Percentiles rank a stretch among this genome's conserved stretches.
These are phyloP conservation scores for Cercospora zeina DNA, from an alignment of 2,329 filamentous ascomycete species.

Conservation along the genomic window DNA sequence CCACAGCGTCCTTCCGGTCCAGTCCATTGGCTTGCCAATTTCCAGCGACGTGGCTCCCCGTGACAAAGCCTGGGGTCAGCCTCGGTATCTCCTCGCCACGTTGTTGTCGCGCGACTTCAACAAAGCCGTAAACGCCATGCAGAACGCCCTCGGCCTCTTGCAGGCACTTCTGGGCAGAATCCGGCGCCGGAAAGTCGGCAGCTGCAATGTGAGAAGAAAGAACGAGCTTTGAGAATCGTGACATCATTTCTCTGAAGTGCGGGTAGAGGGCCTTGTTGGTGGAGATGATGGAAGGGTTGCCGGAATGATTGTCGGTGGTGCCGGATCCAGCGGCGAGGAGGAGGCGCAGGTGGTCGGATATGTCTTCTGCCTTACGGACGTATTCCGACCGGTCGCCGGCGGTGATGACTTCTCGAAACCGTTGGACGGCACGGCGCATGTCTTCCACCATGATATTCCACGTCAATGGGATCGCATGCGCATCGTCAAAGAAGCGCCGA, in stretches of 20 bases:
- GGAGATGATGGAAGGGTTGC: constrained; percentile 98
- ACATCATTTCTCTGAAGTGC: constrained; percentile 99
- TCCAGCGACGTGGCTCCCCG: constrained; percentile 78
- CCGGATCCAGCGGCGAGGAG: constrained; percentile 94
- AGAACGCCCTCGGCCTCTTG: constrained; percentile 97
- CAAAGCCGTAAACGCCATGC: constrained; percentile 90
- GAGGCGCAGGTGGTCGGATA: constrained; percentile 90
- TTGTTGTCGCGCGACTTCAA: constrained; percentile 91
- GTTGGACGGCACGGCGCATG: constrained; percentile 87
- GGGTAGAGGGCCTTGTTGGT: constrained; percentile 97
- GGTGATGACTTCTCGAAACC: constrained; percentile 85
- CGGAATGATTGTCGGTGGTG: constrained; percentile 97
- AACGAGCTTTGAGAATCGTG: constrained; percentile 97
- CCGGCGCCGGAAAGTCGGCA: constrained; percentile 89
- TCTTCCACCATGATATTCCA: constrained; percentile 90
- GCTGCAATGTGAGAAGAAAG: constrained; percentile 97
- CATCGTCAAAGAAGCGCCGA: constrained; percentile 87
- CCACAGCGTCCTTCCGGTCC: constrained; percentile 65
- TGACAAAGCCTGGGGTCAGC: constrained; percentile 89
- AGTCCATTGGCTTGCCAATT: constrained; percentile 75
- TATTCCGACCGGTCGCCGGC: constrained; percentile 84
- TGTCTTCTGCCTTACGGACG: constrained; percentile 92
- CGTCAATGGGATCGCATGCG: constrained; percentile 73
- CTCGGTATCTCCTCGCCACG: constrained; percentile 89
- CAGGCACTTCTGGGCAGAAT: constrained; percentile 91